phyloP scores from a whole-genome alignment of 257 asterid genomes.

The Penstemon barbatus region DNA sequence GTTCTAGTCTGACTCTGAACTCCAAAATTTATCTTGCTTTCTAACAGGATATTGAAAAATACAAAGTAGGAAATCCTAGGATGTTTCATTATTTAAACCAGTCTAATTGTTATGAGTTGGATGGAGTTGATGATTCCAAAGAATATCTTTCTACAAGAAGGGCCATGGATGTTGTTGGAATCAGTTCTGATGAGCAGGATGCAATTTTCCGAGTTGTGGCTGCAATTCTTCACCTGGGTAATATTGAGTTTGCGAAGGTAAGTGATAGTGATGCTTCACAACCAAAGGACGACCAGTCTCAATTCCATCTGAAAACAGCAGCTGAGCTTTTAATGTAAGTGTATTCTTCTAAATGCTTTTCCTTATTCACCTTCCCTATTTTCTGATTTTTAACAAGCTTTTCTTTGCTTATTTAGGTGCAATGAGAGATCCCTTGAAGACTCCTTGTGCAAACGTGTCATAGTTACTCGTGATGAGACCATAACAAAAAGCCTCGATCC shows the following conservation, averaged over 20 bases:
- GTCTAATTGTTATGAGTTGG: constrained; percentile 62
- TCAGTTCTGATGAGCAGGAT: constrained; percentile 80
- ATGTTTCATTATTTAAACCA: constrained; percentile 81
- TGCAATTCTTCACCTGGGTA: constrained; percentile 90
- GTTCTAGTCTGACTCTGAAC: background rate
- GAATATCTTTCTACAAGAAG: constrained; percentile 73
- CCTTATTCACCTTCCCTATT: constrained; percentile 8
- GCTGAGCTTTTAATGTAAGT: constrained; percentile 78
- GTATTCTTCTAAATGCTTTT: constrained; percentile 16
- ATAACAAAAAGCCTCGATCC: constrained; percentile 78
- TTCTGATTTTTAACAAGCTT: constrained; percentile 15
- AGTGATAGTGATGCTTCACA: constrained; percentile 71
- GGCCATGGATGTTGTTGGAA: constrained; percentile 93
- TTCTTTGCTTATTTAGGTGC: constrained; percentile 53
- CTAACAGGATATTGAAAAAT: constrained; percentile 62
- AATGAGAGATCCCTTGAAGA: constrained; percentile 77
- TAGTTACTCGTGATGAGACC: constrained; percentile 87
- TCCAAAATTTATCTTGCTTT: constrained; percentile 20
- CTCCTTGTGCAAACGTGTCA: constrained; percentile 79
- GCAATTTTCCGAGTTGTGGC: constrained; percentile 87
- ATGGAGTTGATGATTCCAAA: constrained; percentile 70
- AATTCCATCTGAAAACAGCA: constrained; percentile 63
- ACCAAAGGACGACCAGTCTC: constrained; percentile 79
- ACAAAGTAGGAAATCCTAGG: constrained; percentile 71
- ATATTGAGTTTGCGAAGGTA: constrained; percentile 66